Percentiles rank a stretch among this genome's conserved stretches.
Conservation (phyloP, 768 basidiomycete species). For the Collybia nuda region DNA sequence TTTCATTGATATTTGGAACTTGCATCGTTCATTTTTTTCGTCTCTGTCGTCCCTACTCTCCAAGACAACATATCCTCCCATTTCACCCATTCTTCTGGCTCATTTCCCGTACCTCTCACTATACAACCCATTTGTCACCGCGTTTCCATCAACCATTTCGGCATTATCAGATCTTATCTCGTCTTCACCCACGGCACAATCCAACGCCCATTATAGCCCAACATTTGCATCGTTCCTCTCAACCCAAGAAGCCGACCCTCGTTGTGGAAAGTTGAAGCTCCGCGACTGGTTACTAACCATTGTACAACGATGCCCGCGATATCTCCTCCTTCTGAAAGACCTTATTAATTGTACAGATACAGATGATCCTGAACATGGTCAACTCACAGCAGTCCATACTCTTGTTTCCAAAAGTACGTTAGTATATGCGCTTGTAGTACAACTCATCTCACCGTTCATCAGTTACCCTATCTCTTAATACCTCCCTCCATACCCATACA, state of each 20-base stretch:
- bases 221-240: conserved; percentile 64
- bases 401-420: conserved; percentile 75
- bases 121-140: conserved; percentile 82
- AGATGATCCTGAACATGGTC: conserved; percentile 66
- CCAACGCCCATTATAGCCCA: conserved; percentile 43
- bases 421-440: not conserved
- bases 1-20: conserved; percentile 90
- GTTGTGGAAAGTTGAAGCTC: conserved; percentile 73
- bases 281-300: conserved; percentile 86
- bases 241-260: conserved; percentile 64
- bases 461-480: conserved; percentile 81
- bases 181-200: conserved; percentile 32
- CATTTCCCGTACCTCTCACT: conserved; percentile 90
- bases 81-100: conserved; percentile 65
- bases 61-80: conserved; percentile 28
- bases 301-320: conserved; percentile 86
- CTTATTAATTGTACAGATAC: conserved; percentile 65
- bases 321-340: conserved; percentile 81
- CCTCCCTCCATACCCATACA: conserved; percentile 75
- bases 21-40: conserved; percentile 73
- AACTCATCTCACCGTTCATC: not conserved
- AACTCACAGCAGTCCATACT: conserved; percentile 56
- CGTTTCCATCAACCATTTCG: conserved; percentile 68
- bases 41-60: conserved; percentile 48
- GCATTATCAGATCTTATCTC: conserved; percentile 56